Percentiles rank a stretch among this genome's conserved stretches.
phyloP scores from a whole-genome alignment of 2,329 filamentous ascomycete genomes.

The Onygena corvina region DNA sequence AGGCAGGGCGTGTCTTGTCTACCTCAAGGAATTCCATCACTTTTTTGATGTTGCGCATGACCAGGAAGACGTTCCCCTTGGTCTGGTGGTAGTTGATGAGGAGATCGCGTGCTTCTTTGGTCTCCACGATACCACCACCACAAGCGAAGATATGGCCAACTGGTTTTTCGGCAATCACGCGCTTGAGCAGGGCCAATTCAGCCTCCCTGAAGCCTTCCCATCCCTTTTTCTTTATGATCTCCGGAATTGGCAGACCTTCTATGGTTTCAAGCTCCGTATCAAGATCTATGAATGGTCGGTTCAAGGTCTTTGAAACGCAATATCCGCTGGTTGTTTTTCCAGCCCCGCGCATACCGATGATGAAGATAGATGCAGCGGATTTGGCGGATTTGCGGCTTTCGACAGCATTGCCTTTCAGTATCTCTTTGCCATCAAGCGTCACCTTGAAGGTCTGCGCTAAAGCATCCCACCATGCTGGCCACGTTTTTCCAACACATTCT shows the following conservation, averaged over 20 bases:
- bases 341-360: slow-evolving; percentile 94
- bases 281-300: slow-evolving; percentile 70
- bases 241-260: slow-evolving; percentile 64
- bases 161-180: slow-evolving; percentile 61
- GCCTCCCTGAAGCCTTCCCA: slow-evolving; percentile 81
- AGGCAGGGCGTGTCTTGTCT: slow-evolving; percentile 84
- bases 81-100: slow-evolving; percentile 59
- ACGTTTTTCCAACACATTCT: slow-evolving; percentile 92
- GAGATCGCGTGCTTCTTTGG: slow-evolving; percentile 61
- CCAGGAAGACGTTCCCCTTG: slow-evolving; percentile 73
- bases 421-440: slow-evolving; percentile 61
- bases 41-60: slow-evolving; percentile 76
- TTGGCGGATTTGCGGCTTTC: slow-evolving; percentile 31
- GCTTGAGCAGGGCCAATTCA: slow-evolving; percentile 62
- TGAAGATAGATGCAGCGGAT: slow-evolving; percentile 60
- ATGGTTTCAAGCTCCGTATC: slow-evolving; percentile 73
- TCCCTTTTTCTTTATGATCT: slow-evolving; percentile 65
- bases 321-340: slow-evolving; percentile 89
- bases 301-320: slow-evolving; percentile 67
- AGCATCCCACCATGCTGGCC: slow-evolving; percentile 97
- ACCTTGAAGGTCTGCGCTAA: slow-evolving; percentile 67
- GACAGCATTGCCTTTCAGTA: slow-evolving; percentile 25
- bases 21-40: slow-evolving; percentile 79
- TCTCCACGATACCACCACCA: slow-evolving; percentile 86
- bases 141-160: slow-evolving; percentile 78